Evolutionary conservation across 2,329 filamentous ascomycete species (phyloP).

Genomic region (Hymenoscyphus fructigenus): DNA sequence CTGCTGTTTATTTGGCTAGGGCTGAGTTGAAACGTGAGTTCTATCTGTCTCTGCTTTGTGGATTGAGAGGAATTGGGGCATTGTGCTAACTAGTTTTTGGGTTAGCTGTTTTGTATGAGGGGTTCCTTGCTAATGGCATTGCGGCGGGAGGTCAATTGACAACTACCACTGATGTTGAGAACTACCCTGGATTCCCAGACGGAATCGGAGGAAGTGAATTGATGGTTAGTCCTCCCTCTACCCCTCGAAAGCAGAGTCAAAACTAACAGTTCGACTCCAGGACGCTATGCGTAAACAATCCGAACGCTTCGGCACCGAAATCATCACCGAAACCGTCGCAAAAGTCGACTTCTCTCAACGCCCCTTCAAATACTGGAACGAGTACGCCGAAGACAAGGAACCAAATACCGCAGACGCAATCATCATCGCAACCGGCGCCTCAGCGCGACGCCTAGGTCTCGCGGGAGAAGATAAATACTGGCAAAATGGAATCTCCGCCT

Average conservation of each 20-base stretch:
- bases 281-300: conserved; percentile 93
- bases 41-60: not conserved
- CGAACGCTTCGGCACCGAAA: conserved; percentile 85
- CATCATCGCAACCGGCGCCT: conserved; percentile 94
- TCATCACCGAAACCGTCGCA: conserved; percentile 88
- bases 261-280: conserved; percentile 16
- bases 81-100: conserved; percentile 31
- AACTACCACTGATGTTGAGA: conserved; percentile 97
- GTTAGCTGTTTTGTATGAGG: conserved; percentile 84
- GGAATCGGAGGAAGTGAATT: conserved; percentile 83
- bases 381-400: conserved; percentile 77
- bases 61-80: not conserved
- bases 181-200: conserved; percentile 92
- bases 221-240: conserved; percentile 54
- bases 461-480: conserved; percentile 93
- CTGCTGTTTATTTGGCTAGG: conserved; percentile 91
- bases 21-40: conserved; percentile 77
- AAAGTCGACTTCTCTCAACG: conserved; percentile 80
- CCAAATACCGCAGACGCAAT: conserved; percentile 87
- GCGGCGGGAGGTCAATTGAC: conserved; percentile 96
- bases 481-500: conserved; percentile 95
- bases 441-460: conserved; percentile 78
- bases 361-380: conserved; percentile 92
- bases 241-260: not conserved
- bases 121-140: conserved; percentile 95